Evolutionary conservation across 225 moss, liverwort and hornwort species (phyloP), one percentile per base, ranked within the genome.

Genomic region (Takakia lepidozioides): DNA sequence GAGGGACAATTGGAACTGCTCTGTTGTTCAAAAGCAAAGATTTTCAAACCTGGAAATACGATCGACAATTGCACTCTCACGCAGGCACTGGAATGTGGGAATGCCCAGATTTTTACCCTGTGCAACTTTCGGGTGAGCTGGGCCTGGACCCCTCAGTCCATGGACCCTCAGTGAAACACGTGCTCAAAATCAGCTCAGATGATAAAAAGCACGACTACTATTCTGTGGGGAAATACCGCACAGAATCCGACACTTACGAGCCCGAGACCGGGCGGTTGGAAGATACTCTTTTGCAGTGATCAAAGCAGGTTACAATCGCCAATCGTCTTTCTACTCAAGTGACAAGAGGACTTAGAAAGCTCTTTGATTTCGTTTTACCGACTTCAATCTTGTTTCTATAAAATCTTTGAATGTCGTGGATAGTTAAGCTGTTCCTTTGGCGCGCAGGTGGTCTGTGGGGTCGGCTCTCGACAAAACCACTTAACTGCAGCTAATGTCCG

Each of bases 1-100:
- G 60, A 0, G 71, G 71, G 23, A 55, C 60, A 5, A 61, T 69
- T 5, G 87, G 80, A 13, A 61, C 77, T 0, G 71, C 83, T 0
- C 69, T 87, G n/a, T 19, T 87, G 0, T 87, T 80, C 64, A 69
- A 56, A 19, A 83, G 80, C 57, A 69, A 27, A 10, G 80, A 87
- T 23, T 83, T 87, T 54, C 34, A 40, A 5, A 49, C 50, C n/a
- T 87, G 83, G 87, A 55, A 68, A 1, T 35, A 63, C 1, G 43
- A 69, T 2, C 48, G 61, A 0, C 71, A 64, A 1, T 58, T 87
- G 3, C 71, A 83, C 29, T 55, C 65, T 0, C 83, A 80, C 25
- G 25, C 37, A 0, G 71, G 64, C 17, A 69, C 83, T 0, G 87
- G 87, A 29, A 87, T 87, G 87, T 87, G 87, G 87, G 87, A 87